phyloP scores from a whole-genome alignment of 108 stramenopile genomes.

The Skeletonema menzelii region DNA sequence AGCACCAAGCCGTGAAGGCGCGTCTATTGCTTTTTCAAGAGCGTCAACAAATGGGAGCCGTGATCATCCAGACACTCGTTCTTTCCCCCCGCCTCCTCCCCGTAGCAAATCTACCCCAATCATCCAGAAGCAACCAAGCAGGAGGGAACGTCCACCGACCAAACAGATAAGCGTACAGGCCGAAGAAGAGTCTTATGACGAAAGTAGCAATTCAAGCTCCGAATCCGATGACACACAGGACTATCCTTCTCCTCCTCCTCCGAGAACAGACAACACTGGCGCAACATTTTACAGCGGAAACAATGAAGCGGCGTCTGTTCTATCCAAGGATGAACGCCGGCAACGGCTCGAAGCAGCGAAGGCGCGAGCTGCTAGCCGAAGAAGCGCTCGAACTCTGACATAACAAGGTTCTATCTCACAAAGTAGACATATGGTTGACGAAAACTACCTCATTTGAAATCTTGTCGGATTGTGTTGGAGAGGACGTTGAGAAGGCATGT shows the following conservation, averaged over 20 bases:
- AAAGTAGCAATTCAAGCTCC: not conserved
- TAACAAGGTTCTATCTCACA: too few species aligned
- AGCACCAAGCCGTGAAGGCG: not conserved
- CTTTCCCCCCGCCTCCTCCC: not conserved
- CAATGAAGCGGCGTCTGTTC: not conserved
- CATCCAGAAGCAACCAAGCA: not conserved
- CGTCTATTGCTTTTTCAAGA: not conserved
- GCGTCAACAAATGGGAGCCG: not conserved
- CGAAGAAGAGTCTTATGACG: not conserved
- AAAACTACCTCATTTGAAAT: too few species aligned
- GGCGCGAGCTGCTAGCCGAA: not conserved
- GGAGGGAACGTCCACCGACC: not conserved
- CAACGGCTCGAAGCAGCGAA: not conserved
- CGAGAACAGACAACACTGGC: not conserved
- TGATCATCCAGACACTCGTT: not conserved
- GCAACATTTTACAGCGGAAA: not conserved
- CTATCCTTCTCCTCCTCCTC: not conserved
- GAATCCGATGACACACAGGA: not conserved
- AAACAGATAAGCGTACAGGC: not conserved
- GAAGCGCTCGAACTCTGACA: not conserved
- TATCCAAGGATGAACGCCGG: not conserved
- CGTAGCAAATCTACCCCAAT: not conserved
- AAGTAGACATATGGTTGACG: too few species aligned
- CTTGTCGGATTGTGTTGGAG: constrained; percentile 17
- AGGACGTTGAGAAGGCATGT: constrained; percentile 16